Percentiles rank a stretch among this genome's conserved stretches.
These are phyloP conservation scores for Chlamydomonas eustigma DNA, from an alignment of 139 green algal species.

Conservation along the genomic window DNA sequence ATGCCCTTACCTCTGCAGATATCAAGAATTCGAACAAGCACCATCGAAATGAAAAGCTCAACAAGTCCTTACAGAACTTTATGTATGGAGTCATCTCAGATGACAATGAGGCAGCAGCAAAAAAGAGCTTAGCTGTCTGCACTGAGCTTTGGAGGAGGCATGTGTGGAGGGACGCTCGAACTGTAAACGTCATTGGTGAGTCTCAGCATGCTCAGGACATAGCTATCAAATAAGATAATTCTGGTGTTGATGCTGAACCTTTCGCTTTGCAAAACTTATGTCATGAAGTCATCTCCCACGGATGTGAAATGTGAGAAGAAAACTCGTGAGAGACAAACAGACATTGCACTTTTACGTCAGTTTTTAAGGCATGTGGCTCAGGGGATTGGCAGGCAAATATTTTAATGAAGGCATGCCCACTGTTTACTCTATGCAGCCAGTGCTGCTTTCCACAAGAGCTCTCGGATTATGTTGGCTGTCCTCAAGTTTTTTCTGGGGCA, in stretches of 20 bases:
- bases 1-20: slow-evolving; percentile 46
- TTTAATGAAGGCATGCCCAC: too few relatives aligned
- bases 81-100: slow-evolving; percentile 47
- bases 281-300: too few relatives aligned
- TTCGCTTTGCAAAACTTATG: too few relatives aligned
- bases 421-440: slow-evolving; percentile 33
- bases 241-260: too few relatives aligned
- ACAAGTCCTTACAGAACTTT: slow-evolving; percentile 80
- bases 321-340: too few relatives aligned
- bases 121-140: slow-evolving; percentile 86
- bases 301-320: too few relatives aligned
- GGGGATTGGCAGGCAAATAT: too few relatives aligned
- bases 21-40: slow-evolving; percentile 84
- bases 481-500: slow-evolving; percentile 98
- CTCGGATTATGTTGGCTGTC: slow-evolving; percentile 76
- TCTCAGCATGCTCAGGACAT: too few relatives aligned
- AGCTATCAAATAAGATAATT: too few relatives aligned
- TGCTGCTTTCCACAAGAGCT: slow-evolving; percentile 66
- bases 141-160: slow-evolving; percentile 89
- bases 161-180: slow-evolving; percentile 93
- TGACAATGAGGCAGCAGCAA: slow-evolving; percentile 82
- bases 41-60: slow-evolving; percentile 77
- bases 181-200: slow-evolving; percentile 89
- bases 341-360: too few relatives aligned
- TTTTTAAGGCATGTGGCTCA: too few relatives aligned